Base-by-base conservation (phyloP, 2,329 filamentous ascomycete genomes). In the Stachybotrys echinatus region DNA sequence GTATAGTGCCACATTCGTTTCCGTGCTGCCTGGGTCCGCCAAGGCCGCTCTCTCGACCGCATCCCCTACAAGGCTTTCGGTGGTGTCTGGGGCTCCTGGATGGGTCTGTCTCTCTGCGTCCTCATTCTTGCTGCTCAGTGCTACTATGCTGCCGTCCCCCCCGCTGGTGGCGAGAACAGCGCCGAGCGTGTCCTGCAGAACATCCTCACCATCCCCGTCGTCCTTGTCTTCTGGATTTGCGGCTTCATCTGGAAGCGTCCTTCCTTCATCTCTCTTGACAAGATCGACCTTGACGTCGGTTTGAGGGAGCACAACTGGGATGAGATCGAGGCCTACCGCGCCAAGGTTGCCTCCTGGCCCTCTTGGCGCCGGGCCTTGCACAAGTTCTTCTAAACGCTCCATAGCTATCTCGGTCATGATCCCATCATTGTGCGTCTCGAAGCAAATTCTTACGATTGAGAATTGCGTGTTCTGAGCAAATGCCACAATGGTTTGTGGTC, bases 211-310 rank as follows among this genome's bases (percentile, higher is more conserved):
- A 55, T 79, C 1, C 76, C 77, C 18, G 72, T 81, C 44, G 74
- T 81, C 39, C 54, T 80, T 5, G 47, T 68, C 52, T 83, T 84
- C 65, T 83, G 78, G 75, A 45, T 71, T 42, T 60, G 63, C 43
- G 81, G 84, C 6, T 87, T 77, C 61, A 14, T 80, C 54, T 88
- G 84, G 84, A 88, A 88, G 74, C 72, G 80, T 40, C 65, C 72
- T 21, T 76, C 77, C 18, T 87, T 81, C 80, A 71, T 84, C 48
- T 74, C 64, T 21, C 64, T 80, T 3, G 67, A 73, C 23, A 68
- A 87, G 56, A 87, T 89, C 51, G 84, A 88, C 57, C 75, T 88
- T 48, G 84, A 88, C 61, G 77, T 75, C 23, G 84, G 84, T 53
- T 77, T 84, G 38, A 76, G 84, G 51, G 76, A 81, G 65, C 74